A percentile compares a stretch with the other conserved stretches of the same genome.
These are phyloP conservation scores for Sporothrix mexicana DNA, from an alignment of 2,329 filamentous ascomycete genomes.

Conservation along the genomic window DNA sequence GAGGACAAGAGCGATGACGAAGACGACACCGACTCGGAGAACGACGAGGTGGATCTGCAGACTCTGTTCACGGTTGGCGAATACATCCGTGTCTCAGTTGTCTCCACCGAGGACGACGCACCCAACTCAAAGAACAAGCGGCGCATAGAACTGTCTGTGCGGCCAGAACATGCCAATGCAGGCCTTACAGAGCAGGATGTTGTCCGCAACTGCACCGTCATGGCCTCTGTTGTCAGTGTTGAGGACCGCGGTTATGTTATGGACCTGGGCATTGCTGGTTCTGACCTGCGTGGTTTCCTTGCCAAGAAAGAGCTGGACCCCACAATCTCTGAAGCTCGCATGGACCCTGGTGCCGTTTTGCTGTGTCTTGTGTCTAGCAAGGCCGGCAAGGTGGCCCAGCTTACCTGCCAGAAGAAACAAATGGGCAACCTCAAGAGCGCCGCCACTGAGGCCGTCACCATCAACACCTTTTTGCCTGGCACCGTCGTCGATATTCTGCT, in stretches of 20 bases:
- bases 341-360: slow-evolving; percentile 84
- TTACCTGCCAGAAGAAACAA: slow-evolving; percentile 75
- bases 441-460: slow-evolving; percentile 78
- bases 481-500: slow-evolving; percentile 87
- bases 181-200: slow-evolving; percentile 75
- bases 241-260: slow-evolving; percentile 96
- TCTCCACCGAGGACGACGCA: slow-evolving; percentile 73
- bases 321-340: slow-evolving; percentile 62
- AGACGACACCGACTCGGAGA: slow-evolving; percentile 34
- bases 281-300: slow-evolving; percentile 78
- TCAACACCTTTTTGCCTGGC: slow-evolving; percentile 89
- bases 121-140: slow-evolving; percentile 69
- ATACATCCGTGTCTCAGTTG: slow-evolving; percentile 83
- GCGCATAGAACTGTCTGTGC: slow-evolving; percentile 84
- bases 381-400: slow-evolving; percentile 82
- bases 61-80: slow-evolving; percentile 82
- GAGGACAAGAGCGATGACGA: slow-evolving; percentile 49
- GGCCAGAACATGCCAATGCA: slow-evolving; percentile 78
- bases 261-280: slow-evolving; percentile 78
- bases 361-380: slow-evolving; percentile 80
- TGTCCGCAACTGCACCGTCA: slow-evolving; percentile 76
- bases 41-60: slow-evolving; percentile 72
- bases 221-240: slow-evolving; percentile 88
- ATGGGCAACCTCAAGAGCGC: slow-evolving; percentile 69
- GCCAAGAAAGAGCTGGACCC: slow-evolving; percentile 79